Conservation (phyloP, 495 filamentous ascomycete genomes). For the Aspergillus wentii region DNA sequence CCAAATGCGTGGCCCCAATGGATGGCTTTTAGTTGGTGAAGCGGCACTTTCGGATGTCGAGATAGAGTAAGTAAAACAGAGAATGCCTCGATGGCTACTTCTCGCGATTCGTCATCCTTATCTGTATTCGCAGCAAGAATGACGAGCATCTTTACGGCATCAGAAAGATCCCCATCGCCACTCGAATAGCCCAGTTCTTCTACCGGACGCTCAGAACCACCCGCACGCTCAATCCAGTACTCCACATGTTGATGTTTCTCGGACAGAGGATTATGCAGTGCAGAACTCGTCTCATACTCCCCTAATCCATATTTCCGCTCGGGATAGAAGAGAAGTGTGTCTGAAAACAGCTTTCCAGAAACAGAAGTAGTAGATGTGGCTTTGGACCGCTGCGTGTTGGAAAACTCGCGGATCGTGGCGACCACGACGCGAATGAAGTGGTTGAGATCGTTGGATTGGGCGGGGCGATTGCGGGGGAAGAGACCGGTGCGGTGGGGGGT, state of each 20-base stretch:
- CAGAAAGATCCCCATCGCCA: not conserved
- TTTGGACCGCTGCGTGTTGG: conserved; percentile 4
- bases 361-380: not conserved
- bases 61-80: conserved; percentile 1
- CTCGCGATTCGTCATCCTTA: not conserved
- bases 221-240: conserved; percentile 1
- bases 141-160: conserved; percentile 6
- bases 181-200: not conserved
- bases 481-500: conserved; percentile 3
- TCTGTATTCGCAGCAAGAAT: not conserved
- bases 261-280: not conserved
- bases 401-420: conserved; percentile 4
- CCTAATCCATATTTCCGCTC: conserved; percentile 1
- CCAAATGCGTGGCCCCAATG: conserved; percentile 4
- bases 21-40: not conserved
- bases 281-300: conserved; percentile 2
- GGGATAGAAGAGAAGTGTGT: not conserved
- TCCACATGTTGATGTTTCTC: not conserved
- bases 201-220: too few species aligned
- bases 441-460: conserved; percentile 5
- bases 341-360: not conserved
- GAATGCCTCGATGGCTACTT: not conserved
- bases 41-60: not conserved
- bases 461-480: not conserved
- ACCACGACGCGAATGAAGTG: conserved; percentile 1